Evolutionary conservation across 202 grass and related monocot genomes (phyloP).

Genomic region (Tripidium arundinaceum): DNA sequence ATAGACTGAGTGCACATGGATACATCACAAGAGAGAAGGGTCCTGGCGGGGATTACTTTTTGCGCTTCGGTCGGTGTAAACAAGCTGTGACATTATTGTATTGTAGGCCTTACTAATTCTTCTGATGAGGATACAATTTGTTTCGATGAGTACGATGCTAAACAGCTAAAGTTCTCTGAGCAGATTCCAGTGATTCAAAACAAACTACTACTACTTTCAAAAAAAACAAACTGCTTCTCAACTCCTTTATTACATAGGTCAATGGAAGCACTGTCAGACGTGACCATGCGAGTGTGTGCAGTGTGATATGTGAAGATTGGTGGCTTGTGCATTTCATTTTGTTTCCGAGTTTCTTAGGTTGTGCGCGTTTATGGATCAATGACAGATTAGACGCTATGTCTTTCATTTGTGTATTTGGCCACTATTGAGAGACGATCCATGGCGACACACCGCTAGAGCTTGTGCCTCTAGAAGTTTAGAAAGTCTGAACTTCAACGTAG

Average conservation of each 20-base stretch:
- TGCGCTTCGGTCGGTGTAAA: constrained; percentile 27
- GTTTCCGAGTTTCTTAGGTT: neutral
- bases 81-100: constrained; percentile 40
- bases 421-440: neutral
- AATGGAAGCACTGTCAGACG: neutral
- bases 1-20: constrained; percentile 5
- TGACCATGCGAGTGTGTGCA: neutral
- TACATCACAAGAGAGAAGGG: neutral
- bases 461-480: no score
- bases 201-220: neutral
- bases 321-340: neutral
- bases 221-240: no score
- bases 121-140: constrained; percentile 43
- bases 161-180: neutral
- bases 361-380: neutral
- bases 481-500: no score
- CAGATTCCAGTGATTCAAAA: neutral
- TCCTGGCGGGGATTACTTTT: neutral
- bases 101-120: constrained; percentile 46
- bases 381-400: no score
- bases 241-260: neutral
- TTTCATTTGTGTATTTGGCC: neutral
- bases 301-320: neutral
- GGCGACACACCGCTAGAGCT: neutral
- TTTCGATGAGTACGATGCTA: constrained; percentile 33